These are phyloP conservation scores for Eucalyptus globulus DNA, from an alignment of 345 rosid species.

Conservation along the genomic window DNA sequence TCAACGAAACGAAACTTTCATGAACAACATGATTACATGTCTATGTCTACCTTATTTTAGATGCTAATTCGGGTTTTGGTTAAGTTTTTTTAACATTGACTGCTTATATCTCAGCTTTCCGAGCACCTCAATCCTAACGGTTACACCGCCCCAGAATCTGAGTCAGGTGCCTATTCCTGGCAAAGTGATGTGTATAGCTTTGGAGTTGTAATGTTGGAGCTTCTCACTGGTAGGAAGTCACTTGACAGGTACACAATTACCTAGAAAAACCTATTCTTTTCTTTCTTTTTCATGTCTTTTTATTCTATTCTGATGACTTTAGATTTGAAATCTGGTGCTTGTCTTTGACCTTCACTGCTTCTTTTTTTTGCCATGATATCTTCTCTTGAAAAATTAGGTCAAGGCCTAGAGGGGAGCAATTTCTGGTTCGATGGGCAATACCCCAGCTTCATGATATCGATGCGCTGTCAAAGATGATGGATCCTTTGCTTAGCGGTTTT, in stretches of 20 bases:
- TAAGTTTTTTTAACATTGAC: neutral
- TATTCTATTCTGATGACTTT: neutral
- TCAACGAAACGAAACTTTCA: neutral
- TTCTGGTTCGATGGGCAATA: slow-evolving; percentile 82
- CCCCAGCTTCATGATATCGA: slow-evolving; percentile 86
- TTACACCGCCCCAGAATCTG: slow-evolving; percentile 69
- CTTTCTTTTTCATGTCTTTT: neutral
- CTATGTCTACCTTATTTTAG: neutral
- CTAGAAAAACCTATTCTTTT: neutral
- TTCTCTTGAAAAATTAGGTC: slow-evolving; percentile 21
- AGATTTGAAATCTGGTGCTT: neutral
- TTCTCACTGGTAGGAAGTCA: slow-evolving; percentile 75
- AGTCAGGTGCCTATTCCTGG: slow-evolving; percentile 68
- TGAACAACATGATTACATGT: neutral
- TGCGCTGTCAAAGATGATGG: slow-evolving; percentile 81
- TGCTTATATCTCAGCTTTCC: slow-evolving; percentile 19
- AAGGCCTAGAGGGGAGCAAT: slow-evolving; percentile 66
- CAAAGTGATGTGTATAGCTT: slow-evolving; percentile 92
- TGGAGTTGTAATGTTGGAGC: slow-evolving; percentile 93
- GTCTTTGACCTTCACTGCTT: neutral
- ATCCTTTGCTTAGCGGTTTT: slow-evolving; percentile 50
- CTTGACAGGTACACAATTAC: slow-evolving; percentile 46
- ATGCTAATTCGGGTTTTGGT: neutral
- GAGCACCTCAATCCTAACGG: slow-evolving; percentile 29
- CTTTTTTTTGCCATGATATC: neutral